Conservation (phyloP, 2,329 filamentous ascomycete genomes). For the Diplodia sapinea region DNA sequence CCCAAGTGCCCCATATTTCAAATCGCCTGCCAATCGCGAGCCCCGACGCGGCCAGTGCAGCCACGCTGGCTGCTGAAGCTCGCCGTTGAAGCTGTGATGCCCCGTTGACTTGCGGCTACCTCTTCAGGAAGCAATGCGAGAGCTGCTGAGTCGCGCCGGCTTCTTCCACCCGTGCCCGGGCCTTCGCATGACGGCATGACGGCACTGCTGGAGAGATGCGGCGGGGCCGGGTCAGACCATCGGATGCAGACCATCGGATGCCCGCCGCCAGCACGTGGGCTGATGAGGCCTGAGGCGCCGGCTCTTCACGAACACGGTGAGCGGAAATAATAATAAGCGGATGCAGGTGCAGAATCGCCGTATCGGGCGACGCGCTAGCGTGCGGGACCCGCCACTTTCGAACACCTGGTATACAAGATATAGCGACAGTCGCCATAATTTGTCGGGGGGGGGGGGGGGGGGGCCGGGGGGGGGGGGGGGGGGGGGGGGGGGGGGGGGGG, state of each 20-base stretch:
- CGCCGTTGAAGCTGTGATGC: conserved; percentile 20
- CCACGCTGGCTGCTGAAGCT: conserved; percentile 13
- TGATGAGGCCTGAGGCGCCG: conserved; percentile 19
- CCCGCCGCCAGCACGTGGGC: conserved; percentile 11
- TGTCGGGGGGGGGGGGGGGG: conserved; percentile 21
- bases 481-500: too few relatives aligned
- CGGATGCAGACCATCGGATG: neutral
- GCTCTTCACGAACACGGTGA: conserved; percentile 21
- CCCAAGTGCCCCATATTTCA: conserved; percentile 23
- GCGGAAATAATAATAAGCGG: conserved; percentile 22
- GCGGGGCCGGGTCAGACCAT: conserved; percentile 23
- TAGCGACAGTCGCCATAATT: neutral
- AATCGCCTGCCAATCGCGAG: conserved; percentile 24
- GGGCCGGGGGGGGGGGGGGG: too few relatives aligned
- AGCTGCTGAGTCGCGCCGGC: conserved; percentile 15
- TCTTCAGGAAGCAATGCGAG: conserved; percentile 22
- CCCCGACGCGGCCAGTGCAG: conserved; percentile 13
- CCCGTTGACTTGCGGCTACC: conserved; percentile 16
- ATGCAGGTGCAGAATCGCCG: conserved; percentile 19
- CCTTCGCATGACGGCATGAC: conserved; percentile 20
- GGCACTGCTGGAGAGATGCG: neutral
- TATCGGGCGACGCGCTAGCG: conserved; percentile 16
- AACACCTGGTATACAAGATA: neutral
- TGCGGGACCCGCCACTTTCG: conserved; percentile 18
- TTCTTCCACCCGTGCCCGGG: conserved; percentile 13